Conservation (phyloP, 768 basidiomycete species). For the Suillus sp. region DNA sequence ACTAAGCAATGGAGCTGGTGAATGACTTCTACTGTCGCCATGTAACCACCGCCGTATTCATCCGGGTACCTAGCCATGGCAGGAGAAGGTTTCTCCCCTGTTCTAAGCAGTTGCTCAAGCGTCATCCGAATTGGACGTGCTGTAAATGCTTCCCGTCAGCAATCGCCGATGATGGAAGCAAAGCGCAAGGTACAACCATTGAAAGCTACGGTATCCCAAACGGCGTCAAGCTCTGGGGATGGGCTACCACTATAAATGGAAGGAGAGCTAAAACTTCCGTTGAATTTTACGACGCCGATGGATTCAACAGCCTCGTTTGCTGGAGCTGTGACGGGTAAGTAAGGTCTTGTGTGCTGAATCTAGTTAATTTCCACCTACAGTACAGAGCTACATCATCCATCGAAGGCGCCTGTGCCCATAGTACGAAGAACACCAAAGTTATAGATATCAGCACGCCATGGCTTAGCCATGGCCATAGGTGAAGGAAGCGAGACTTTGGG, state of each 20-base stretch:
- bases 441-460: constrained; percentile 4
- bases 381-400: not conserved
- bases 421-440: constrained; percentile 8
- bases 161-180: not conserved
- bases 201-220: constrained; percentile 5
- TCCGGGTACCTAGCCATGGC: constrained; percentile 13
- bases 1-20: constrained; percentile 19
- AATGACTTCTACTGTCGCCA: constrained; percentile 15
- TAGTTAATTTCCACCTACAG: not conserved
- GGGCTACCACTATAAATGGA: constrained; percentile 11
- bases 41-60: constrained; percentile 19
- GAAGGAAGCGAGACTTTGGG: not conserved
- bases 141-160: not conserved
- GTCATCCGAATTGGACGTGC: constrained; percentile 16
- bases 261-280: not conserved
- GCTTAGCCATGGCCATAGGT: constrained; percentile 10
- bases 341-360: not conserved
- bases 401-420: constrained; percentile 10
- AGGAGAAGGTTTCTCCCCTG: constrained; percentile 8
- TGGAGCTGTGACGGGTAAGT: constrained; percentile 10
- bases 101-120: constrained; percentile 14
- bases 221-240: constrained; percentile 14
- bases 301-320: constrained; percentile 14
- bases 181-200: not conserved
- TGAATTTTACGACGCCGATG: constrained; percentile 11